Conservation (phyloP, 805 yeast species). For the Saturnispora galanensis region DNA sequence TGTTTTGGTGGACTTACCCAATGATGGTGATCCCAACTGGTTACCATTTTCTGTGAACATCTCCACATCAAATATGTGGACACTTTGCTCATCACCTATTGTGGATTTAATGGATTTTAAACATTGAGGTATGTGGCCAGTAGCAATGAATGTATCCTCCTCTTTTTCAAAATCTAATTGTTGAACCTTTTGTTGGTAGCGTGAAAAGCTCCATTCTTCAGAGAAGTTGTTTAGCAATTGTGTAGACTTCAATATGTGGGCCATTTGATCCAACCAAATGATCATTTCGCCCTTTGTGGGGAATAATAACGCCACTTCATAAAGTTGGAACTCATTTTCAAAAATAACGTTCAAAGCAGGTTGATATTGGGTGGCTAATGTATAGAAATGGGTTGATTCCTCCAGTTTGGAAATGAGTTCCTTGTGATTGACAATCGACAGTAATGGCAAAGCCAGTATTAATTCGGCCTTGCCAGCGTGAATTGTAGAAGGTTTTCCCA, state of each 20-base stretch:
- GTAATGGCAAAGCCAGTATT: slow-evolving; percentile 40
- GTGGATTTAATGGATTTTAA: slow-evolving; percentile 1
- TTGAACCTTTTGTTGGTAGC: slow-evolving; percentile 12
- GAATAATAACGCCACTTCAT: slow-evolving; percentile 35
- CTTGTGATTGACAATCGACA: slow-evolving; percentile 18
- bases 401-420: slow-evolving; percentile 5
- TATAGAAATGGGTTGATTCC: slow-evolving; percentile 20
- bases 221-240: slow-evolving; percentile 5
- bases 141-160: slow-evolving; percentile 7
- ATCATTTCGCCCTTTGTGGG: slow-evolving; percentile 26
- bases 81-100: background rate
- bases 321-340: slow-evolving; percentile 32
- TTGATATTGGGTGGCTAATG: slow-evolving; percentile 24
- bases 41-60: background rate
- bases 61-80: slow-evolving; percentile 4
- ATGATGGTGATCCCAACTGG: background rate
- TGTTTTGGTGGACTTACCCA: too few species aligned
- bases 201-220: slow-evolving; percentile 16
- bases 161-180: slow-evolving; percentile 9
- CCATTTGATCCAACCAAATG: slow-evolving; percentile 31
- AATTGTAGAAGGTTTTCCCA: slow-evolving; percentile 20
- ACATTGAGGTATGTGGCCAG: slow-evolving; percentile 4
- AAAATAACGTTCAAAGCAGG: slow-evolving; percentile 35
- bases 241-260: too few species aligned
- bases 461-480: slow-evolving; percentile 23